A percentile compares a stretch with the other conserved stretches of the same genome.
Evolutionary conservation across 129 eudicot species (phyloP).

Genomic region (Heracleum sosnowskyi): DNA sequence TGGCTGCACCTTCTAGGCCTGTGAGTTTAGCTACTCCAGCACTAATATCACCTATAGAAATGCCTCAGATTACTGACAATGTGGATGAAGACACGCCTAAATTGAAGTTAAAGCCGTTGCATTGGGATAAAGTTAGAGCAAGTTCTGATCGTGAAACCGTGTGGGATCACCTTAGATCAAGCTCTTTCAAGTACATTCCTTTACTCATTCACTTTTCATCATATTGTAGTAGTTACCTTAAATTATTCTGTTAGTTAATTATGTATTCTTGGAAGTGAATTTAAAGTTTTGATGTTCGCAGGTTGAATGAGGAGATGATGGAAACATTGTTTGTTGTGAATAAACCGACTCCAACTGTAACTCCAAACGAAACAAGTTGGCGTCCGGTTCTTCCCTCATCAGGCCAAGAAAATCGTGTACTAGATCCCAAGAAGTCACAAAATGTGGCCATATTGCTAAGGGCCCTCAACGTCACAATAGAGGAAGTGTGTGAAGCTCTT

Average conservation of each 20-base stretch:
- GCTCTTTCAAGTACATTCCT: constrained; percentile 74
- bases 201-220: neutral
- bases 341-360: constrained; percentile 34
- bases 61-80: constrained; percentile 30
- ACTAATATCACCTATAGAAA: constrained; percentile 30
- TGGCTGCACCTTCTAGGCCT: constrained; percentile 41
- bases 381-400: constrained; percentile 40
- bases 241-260: neutral
- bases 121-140: constrained; percentile 97
- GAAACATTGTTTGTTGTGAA: constrained; percentile 81
- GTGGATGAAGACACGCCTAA: constrained; percentile 42
- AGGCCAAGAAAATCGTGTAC: constrained; percentile 61
- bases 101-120: constrained; percentile 74
- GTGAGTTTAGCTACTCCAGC: constrained; percentile 14
- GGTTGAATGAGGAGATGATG: constrained; percentile 96
- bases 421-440: constrained; percentile 92
- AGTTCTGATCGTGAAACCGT: constrained; percentile 90
- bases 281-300: constrained; percentile 26
- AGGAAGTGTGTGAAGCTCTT: constrained; percentile 87
- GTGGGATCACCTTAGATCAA: constrained; percentile 94
- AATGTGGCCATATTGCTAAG: constrained; percentile 73
- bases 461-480: constrained; percentile 73
- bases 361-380: constrained; percentile 35
- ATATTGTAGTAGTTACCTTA: neutral
- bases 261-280: neutral